Conservation (phyloP, 2,329 filamentous ascomycete species). For the Phialophora verrucosa region DNA sequence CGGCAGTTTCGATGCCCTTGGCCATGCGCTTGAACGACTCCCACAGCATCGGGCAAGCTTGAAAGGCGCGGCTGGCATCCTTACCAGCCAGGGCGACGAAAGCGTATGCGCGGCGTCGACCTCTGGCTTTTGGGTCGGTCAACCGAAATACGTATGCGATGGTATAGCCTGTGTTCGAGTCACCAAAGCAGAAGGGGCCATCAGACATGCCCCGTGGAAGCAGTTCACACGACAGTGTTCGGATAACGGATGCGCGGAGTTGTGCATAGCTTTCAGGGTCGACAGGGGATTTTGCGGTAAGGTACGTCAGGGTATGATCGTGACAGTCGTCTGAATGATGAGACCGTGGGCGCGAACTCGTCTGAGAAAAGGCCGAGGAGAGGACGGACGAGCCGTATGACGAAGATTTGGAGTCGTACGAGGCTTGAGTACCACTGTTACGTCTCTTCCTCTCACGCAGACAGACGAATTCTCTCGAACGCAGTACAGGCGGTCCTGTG, state of each 20-base stretch:
- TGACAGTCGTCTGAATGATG: conserved; percentile 48
- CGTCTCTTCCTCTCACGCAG: conserved; percentile 46
- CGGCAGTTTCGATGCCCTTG: conserved; percentile 56
- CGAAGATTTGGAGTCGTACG: conserved; percentile 45
- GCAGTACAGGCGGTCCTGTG: conserved; percentile 59
- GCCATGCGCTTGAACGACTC: conserved; percentile 62
- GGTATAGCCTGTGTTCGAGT: conserved; percentile 62
- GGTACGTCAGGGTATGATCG: conserved; percentile 62
- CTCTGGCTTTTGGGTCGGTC: conserved; percentile 63
- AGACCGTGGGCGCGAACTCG: conserved; percentile 41
- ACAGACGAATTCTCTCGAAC: conserved; percentile 60
- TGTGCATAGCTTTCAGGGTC: conserved; percentile 61
- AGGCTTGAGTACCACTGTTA: conserved; percentile 42
- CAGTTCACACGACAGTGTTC: conserved; percentile 63
- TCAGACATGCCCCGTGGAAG: conserved; percentile 62
- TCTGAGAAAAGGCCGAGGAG: conserved; percentile 45
- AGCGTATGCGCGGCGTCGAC: conserved; percentile 62
- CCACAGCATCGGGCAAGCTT: conserved; percentile 57
- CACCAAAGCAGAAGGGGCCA: conserved; percentile 64
- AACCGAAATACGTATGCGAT: conserved; percentile 66
- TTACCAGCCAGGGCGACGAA: conserved; percentile 63
- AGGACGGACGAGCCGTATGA: conserved; percentile 39
- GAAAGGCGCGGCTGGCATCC: conserved; percentile 55
- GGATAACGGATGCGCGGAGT: conserved; percentile 62
- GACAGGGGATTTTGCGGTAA: conserved; percentile 62